phyloP scores from a whole-genome alignment of 352 stramenopile species.

The Phytophthora chlamydospora region DNA sequence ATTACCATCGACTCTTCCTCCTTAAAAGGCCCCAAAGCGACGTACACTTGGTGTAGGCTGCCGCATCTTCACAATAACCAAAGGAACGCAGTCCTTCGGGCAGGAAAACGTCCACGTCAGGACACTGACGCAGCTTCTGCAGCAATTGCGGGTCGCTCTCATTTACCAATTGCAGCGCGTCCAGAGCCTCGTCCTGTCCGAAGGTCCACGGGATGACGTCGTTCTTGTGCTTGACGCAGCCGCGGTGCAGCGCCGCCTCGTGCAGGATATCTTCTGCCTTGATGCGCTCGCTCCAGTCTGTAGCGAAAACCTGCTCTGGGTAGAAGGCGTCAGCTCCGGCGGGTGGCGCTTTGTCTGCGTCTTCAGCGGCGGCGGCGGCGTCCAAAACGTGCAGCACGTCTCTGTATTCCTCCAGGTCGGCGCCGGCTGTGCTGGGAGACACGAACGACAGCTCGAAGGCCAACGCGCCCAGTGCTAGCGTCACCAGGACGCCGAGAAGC shows the following conservation, averaged over 20 bases:
- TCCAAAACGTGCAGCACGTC: slow-evolving; percentile 31
- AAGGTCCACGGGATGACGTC: slow-evolving; percentile 44
- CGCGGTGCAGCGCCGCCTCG: slow-evolving; percentile 42
- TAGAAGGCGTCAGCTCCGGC: slow-evolving; percentile 28
- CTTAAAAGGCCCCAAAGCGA: slow-evolving; percentile 1
- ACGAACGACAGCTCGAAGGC: slow-evolving; percentile 39
- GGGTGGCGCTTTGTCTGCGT: slow-evolving; percentile 25
- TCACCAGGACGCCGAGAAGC: slow-evolving; percentile 32
- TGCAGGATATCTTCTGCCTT: slow-evolving; percentile 48
- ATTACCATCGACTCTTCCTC: background rate
- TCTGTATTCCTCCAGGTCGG: slow-evolving; percentile 9
- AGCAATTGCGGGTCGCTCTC: slow-evolving; percentile 47
- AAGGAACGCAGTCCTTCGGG: slow-evolving; percentile 48
- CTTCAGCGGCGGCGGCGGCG: slow-evolving; percentile 30
- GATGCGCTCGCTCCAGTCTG: slow-evolving; percentile 39
- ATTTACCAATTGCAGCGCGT: slow-evolving; percentile 36
- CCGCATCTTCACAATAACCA: slow-evolving; percentile 78
- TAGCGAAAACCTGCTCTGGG: slow-evolving; percentile 34
- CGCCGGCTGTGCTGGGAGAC: slow-evolving; percentile 1
- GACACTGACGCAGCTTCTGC: slow-evolving; percentile 51
- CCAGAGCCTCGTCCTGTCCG: slow-evolving; percentile 15
- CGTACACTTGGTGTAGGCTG: slow-evolving; percentile 69
- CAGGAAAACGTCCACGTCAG: slow-evolving; percentile 72
- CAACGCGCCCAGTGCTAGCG: slow-evolving; percentile 24
- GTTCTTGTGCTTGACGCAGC: slow-evolving; percentile 45